These are phyloP conservation scores for Triangularia setosa DNA, from an alignment of 2,329 filamentous ascomycete genomes.

Conservation along the genomic window DNA sequence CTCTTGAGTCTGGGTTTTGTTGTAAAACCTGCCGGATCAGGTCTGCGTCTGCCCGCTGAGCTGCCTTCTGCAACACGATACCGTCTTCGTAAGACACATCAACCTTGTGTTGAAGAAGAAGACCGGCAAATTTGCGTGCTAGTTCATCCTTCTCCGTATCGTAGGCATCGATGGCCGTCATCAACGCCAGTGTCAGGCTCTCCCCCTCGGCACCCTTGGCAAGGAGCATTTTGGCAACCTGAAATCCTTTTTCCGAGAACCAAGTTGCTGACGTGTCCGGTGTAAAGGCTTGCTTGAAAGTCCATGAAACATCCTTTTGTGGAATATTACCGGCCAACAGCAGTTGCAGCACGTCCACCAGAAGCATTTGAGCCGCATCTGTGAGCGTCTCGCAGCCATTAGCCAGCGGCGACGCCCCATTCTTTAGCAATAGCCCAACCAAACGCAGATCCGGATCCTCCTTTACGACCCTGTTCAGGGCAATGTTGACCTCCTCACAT, in stretches of 20 bases:
- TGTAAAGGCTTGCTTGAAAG: constrained; percentile 44
- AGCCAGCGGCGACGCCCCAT: constrained; percentile 49
- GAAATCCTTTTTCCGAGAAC: constrained; percentile 45
- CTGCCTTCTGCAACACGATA: constrained; percentile 50
- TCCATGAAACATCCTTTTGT: constrained; percentile 40
- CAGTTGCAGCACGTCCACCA: constrained; percentile 38
- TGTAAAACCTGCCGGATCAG: constrained; percentile 49
- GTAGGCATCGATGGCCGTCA: constrained; percentile 43
- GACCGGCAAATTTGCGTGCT: constrained; percentile 43
- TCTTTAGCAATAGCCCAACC: constrained; percentile 44
- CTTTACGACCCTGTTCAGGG: constrained; percentile 49
- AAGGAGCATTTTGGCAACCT: constrained; percentile 46
- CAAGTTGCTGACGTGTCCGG: constrained; percentile 39
- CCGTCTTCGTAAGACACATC: constrained; percentile 50
- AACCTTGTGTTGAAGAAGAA: constrained; percentile 40
- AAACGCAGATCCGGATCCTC: constrained; percentile 46
- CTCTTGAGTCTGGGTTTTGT: constrained; percentile 45
- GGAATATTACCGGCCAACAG: constrained; percentile 42
- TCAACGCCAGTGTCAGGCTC: constrained; percentile 43
- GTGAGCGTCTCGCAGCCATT: constrained; percentile 52
- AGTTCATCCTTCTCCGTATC: constrained; percentile 37
- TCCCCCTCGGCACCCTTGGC: constrained; percentile 46
- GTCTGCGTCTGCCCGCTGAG: constrained; percentile 46
- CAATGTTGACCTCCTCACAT: constrained; percentile 48
- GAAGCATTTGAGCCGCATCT: constrained; percentile 42